Conservation (phyloP, 345 rosid genomes). For the Carallia brachiata region DNA sequence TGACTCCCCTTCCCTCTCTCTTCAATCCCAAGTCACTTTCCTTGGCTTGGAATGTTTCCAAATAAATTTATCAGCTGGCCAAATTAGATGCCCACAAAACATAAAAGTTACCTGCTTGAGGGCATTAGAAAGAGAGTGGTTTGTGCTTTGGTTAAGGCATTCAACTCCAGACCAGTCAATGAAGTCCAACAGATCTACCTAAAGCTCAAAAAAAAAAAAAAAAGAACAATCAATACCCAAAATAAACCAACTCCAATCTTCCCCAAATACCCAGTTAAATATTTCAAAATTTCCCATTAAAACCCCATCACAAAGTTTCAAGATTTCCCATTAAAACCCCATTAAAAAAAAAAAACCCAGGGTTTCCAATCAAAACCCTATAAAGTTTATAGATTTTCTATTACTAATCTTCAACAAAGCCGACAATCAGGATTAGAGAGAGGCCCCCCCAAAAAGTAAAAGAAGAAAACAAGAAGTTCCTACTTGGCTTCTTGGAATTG, state of each 20-base stretch:
- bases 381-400: too few species aligned
- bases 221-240: constrained; percentile 18
- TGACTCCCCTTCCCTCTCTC: too few species aligned
- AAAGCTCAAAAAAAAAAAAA: background rate
- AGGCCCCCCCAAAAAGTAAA: background rate
- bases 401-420: too few species aligned
- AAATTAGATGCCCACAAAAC: too few species aligned
- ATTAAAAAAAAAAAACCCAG: background rate
- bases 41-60: too few species aligned
- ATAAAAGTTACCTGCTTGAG: constrained; percentile 66
- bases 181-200: constrained; percentile 89
- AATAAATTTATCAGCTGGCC: too few species aligned
- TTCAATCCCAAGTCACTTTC: too few species aligned
- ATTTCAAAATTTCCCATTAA: too few species aligned
- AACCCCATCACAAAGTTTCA: constrained; percentile 1
- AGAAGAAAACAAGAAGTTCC: constrained; percentile 5
- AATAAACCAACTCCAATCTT: constrained; percentile 5
- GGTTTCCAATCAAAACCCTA: background rate
- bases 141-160: constrained; percentile 78
- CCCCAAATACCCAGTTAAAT: background rate
- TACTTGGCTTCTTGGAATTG: constrained; percentile 66
- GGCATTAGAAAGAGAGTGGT: constrained; percentile 74
- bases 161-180: constrained; percentile 96
- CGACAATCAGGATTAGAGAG: background rate
- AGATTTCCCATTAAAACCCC: background rate